phyloP scores from a whole-genome alignment of 148 eudicot species.

The Heliamphora exappendiculata region DNA sequence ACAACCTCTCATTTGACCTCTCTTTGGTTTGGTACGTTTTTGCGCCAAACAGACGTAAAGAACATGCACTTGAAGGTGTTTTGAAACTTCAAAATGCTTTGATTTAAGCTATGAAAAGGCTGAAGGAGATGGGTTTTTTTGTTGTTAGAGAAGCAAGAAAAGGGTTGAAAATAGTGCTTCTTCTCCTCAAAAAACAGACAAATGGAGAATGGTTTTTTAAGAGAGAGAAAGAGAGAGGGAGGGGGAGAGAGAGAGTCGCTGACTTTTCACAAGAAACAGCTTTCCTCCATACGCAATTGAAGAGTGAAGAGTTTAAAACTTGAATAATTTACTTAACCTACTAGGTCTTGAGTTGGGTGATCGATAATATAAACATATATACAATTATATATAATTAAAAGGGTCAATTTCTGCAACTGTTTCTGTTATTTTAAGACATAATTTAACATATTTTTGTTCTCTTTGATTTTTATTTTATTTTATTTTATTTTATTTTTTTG shows the following conservation, averaged over 20 bases:
- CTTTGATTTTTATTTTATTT: neutral
- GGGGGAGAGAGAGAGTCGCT: slow-evolving; percentile 40
- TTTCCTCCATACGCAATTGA: slow-evolving; percentile 35
- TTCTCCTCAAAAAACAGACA: slow-evolving; percentile 1
- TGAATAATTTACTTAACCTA: slow-evolving; percentile 13
- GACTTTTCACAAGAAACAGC: slow-evolving; percentile 52
- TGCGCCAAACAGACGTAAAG: slow-evolving; percentile 24
- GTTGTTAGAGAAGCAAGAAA: neutral
- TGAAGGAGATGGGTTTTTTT: neutral
- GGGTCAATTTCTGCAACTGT: slow-evolving; percentile 30
- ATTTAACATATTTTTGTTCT: slow-evolving; percentile 16
- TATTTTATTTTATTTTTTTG: no score
- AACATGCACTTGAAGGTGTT: slow-evolving; percentile 14
- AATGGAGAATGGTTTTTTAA: slow-evolving; percentile 13
- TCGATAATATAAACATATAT: neutral
- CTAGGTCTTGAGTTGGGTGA: slow-evolving; percentile 25
- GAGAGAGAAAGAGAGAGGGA: slow-evolving; percentile 18
- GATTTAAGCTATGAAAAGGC: slow-evolving; percentile 5
- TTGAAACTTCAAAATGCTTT: neutral
- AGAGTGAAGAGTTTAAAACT: slow-evolving; percentile 12
- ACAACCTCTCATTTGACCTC: neutral
- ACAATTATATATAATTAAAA: slow-evolving; percentile 12
- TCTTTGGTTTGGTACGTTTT: slow-evolving; percentile 12
- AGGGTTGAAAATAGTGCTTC: slow-evolving; percentile 17
- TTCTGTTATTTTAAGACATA: slow-evolving; percentile 19